Base-by-base conservation (phyloP, 768 basidiomycete genomes). In the Leccinum truebloodii region DNA sequence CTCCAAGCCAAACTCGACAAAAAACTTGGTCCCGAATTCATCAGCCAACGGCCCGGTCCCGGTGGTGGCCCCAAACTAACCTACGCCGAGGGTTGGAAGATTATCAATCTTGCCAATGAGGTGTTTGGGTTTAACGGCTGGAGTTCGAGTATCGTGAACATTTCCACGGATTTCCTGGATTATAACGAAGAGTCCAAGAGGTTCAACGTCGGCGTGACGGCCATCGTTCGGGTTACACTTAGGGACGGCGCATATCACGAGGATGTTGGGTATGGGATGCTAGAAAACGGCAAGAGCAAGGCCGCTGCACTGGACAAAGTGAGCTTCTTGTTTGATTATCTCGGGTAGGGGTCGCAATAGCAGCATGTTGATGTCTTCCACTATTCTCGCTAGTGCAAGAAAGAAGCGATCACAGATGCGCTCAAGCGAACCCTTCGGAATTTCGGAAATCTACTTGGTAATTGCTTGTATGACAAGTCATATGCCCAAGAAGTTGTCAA, bases 101-200 rank as follows among this genome's bases (percentile, higher is more conserved):
- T 95, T 39, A 97, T 99, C 74, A 96, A 95, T 69, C 82, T 99
- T 24, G 97, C 96, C 2, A 99, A 99, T 72, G 96, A 99, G 64
- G 91, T 98, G 48, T 98, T 99, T 75, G 96, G 96, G 1, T 98
- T 94, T 79, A 94, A 98, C 63, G 97, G 95, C 26, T 95, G 94
- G 95, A 91, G 89, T 62, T 90, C 92, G 2, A 89, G 74, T 52
- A 79, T 96, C 52, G 83, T 91, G 62, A 90, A 71, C 57, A 74
- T 97, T 35, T 84, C 85, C 8, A 90, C 87, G 3, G 91, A 92
- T 68, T 92, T 90, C 72, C 73, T 89, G 59, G 96, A 98, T 71
- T 83, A 76, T 65, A 85, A 80, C 64, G 85, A 90, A 59, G 86
- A 92, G 58, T 81, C 86, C 3, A 78, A 76, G 59, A 74, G 87